These are phyloP conservation scores for Diophrys appendiculata DNA, from an alignment of 73 alveolate species.

Conservation along the genomic window DNA sequence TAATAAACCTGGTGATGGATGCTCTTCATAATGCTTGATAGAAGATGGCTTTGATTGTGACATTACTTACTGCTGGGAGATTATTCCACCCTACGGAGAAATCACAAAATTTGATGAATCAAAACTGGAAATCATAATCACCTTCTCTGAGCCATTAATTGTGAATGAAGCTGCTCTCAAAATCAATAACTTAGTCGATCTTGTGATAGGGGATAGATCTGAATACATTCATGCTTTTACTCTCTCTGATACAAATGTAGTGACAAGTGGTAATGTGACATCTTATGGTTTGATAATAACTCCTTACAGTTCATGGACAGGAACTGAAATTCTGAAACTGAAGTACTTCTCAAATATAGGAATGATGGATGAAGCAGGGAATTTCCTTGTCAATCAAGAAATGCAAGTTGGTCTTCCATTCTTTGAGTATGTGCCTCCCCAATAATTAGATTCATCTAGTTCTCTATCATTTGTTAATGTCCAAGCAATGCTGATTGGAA, in stretches of 20 bases:
- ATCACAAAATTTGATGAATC: background rate
- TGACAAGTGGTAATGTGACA: background rate
- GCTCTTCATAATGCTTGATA: background rate
- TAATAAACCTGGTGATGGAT: conserved; percentile 4
- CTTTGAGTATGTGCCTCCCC: background rate
- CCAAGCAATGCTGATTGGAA: background rate
- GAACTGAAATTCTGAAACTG: background rate
- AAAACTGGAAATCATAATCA: no score
- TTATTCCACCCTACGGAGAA: background rate
- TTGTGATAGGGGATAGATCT: background rate
- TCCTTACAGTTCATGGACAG: background rate
- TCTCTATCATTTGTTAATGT: background rate
- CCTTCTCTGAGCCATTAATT: background rate
- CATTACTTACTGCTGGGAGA: background rate
- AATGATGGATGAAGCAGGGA: background rate
- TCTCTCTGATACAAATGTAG: background rate
- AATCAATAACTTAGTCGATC: background rate
- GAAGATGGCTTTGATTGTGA: background rate
- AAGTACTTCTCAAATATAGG: background rate
- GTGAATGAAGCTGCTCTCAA: background rate
- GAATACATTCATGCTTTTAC: background rate
- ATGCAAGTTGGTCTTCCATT: background rate
- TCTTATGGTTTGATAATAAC: no score
- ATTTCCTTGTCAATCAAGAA: background rate
- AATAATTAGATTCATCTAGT: background rate